phyloP scores from a whole-genome alignment of 257 asterid genomes.

The Solanum etuberosum region DNA sequence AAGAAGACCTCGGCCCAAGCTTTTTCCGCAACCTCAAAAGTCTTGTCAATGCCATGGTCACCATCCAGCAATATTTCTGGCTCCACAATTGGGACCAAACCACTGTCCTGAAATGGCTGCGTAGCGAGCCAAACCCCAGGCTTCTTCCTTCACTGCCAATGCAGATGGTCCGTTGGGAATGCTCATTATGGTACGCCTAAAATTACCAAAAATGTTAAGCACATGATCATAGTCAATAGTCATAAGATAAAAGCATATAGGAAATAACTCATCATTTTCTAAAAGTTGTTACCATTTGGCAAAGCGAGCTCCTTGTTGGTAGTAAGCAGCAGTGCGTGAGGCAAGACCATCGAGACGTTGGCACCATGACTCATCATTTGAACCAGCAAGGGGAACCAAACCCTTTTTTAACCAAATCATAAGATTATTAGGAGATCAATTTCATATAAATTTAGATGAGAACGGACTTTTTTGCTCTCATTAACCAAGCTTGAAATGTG shows the following conservation, averaged over 20 bases:
- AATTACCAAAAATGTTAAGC: background rate
- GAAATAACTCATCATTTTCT: background rate
- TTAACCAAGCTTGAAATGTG: background rate
- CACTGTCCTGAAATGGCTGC: background rate
- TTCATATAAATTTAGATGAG: background rate
- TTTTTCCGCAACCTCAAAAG: background rate
- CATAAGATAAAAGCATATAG: background rate
- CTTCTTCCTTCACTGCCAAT: conserved; percentile 19
- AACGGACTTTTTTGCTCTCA: background rate
- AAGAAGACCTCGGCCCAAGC: conserved; percentile 13
- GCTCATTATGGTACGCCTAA: conserved; percentile 17
- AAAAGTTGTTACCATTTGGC: conserved; percentile 10
- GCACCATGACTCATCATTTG: background rate
- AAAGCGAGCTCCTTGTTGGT: conserved; percentile 17
- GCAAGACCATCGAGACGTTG: background rate
- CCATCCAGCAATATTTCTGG: background rate
- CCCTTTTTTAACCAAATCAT: background rate
- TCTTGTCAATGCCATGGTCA: background rate
- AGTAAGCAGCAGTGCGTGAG: conserved; percentile 17
- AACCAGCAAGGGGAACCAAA: background rate
- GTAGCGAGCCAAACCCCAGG: conserved; percentile 12
- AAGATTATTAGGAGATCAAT: background rate
- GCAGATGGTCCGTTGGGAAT: conserved; percentile 20
- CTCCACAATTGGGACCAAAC: background rate
- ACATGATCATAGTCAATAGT: background rate